Conservation (phyloP, 257 asterid species). For the Solanum neorickii region DNA sequence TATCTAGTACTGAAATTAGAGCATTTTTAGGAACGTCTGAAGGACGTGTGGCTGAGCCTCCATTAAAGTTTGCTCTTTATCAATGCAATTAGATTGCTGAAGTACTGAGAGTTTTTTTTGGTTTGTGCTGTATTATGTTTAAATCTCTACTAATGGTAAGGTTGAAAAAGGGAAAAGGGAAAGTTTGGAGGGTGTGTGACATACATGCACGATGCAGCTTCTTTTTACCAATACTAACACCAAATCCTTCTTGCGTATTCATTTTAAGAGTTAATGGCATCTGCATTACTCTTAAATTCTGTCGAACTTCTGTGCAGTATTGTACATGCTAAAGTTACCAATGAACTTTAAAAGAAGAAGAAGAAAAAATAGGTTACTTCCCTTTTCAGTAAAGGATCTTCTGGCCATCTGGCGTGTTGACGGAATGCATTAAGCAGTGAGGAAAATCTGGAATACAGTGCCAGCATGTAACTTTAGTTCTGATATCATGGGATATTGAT, state of each 20-base stretch:
- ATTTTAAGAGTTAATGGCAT: not conserved
- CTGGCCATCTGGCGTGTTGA: not conserved
- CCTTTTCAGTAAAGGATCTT: not conserved
- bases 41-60: not conserved
- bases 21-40: not conserved
- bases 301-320: not conserved
- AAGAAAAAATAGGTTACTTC: not conserved
- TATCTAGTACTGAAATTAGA: not conserved
- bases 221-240: not conserved
- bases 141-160: not conserved
- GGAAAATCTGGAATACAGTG: not conserved
- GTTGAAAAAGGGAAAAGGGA: not conserved
- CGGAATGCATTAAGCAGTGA: not conserved
- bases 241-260: not conserved
- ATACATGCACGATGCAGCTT: not conserved
- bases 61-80: not conserved
- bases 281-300: not conserved
- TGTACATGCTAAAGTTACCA: not conserved
- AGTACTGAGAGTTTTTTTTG: not conserved
- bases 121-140: not conserved
- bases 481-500: not conserved
- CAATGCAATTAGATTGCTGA: not conserved
- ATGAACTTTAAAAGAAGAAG: not conserved
- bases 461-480: not conserved
- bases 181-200: not conserved